Conservation (phyloP, 1,284 basidiomycete genomes). For the Bondarzewia mesenterica region DNA sequence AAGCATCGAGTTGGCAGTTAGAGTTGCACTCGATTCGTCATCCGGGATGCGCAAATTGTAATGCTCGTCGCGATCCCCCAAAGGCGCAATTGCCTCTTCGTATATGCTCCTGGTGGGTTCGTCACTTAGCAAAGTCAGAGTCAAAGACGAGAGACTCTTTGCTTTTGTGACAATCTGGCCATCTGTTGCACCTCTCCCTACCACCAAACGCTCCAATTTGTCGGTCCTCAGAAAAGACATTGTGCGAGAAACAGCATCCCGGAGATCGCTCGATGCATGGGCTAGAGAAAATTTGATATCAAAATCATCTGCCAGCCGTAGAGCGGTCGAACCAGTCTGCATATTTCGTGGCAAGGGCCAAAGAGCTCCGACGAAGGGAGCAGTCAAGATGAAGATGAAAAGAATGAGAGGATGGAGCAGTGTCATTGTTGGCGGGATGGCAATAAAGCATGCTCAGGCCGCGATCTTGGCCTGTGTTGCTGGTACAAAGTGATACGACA, state of each 20-base stretch:
- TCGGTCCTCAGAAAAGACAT: slow-evolving; percentile 30
- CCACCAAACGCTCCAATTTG: slow-evolving; percentile 37
- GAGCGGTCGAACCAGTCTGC: slow-evolving; percentile 32
- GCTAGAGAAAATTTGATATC: slow-evolving; percentile 24
- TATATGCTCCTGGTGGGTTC: slow-evolving; percentile 31
- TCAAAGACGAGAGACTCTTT: slow-evolving; percentile 25
- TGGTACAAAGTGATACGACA: too few species aligned
- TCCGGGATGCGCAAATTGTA: slow-evolving; percentile 46
- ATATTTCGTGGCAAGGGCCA: slow-evolving; percentile 60
- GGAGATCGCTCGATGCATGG: slow-evolving; percentile 35
- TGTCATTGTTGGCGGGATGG: background rate
- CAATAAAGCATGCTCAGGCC: background rate
- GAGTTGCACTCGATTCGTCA: slow-evolving; percentile 48
- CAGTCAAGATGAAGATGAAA: background rate
- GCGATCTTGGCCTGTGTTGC: background rate
- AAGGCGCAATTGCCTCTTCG: slow-evolving; percentile 43
- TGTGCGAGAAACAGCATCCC: slow-evolving; percentile 35
- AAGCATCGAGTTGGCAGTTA: slow-evolving; percentile 66
- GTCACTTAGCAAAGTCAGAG: slow-evolving; percentile 31
- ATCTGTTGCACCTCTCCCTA: slow-evolving; percentile 40
- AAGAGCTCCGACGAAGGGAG: slow-evolving; percentile 15
- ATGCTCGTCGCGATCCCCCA: slow-evolving; percentile 36
- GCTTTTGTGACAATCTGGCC: slow-evolving; percentile 23
- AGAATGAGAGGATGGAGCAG: background rate
- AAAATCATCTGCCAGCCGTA: slow-evolving; percentile 40